These are phyloP conservation scores for Catharanthus roseus DNA, from an alignment of 257 asterid species.

Conservation along the genomic window DNA sequence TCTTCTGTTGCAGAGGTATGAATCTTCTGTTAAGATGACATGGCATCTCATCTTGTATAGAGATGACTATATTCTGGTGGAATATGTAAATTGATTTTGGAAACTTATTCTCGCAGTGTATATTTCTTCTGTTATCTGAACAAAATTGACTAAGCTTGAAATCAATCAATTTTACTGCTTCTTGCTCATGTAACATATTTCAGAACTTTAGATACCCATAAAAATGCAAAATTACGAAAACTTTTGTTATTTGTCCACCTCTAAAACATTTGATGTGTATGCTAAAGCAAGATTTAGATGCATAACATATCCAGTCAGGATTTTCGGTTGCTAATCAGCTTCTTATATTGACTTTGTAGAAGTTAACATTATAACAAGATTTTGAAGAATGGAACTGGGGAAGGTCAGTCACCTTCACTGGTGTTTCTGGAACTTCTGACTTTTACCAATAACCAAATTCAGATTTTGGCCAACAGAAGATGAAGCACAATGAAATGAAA, in stretches of 20 bases:
- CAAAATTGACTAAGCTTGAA: background rate
- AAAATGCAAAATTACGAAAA: background rate
- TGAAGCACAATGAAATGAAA: background rate
- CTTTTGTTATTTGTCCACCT: background rate
- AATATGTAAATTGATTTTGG: background rate
- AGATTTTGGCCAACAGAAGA: background rate
- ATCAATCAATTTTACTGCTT: background rate
- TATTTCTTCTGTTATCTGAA: background rate
- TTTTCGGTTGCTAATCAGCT: background rate
- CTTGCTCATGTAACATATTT: background rate
- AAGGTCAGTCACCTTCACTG: no score
- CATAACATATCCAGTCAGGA: background rate
- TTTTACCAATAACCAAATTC: background rate
- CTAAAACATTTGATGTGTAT: background rate
- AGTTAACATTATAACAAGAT: background rate
- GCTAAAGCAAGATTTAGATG: background rate
- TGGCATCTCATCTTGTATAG: background rate
- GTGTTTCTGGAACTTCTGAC: background rate
- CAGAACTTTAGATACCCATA: background rate
- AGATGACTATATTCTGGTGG: background rate
- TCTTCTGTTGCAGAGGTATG: slow-evolving; percentile 55
- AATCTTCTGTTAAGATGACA: slow-evolving; percentile 13
- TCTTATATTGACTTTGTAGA: background rate
- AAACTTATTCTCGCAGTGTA: background rate
- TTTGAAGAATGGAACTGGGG: background rate